Evolutionary conservation across 2,329 filamentous ascomycete species (phyloP).

Genomic region (Pseudocercospora fijiensis): DNA sequence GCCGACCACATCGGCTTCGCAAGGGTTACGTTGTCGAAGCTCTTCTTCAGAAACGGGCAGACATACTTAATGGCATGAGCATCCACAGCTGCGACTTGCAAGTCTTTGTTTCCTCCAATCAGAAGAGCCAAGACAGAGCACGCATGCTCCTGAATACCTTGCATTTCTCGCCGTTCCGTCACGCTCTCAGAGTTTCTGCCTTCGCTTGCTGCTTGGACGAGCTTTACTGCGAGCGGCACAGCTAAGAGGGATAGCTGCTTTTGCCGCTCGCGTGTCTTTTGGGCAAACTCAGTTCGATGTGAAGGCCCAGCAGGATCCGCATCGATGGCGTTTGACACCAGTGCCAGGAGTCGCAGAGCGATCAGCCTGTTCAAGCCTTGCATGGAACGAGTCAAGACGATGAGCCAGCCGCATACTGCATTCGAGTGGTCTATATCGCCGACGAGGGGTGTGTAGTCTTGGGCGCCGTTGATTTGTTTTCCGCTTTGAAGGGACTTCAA

Average conservation of each 20-base stretch:
- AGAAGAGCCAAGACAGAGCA: slow-evolving; percentile 75
- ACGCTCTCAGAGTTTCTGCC: slow-evolving; percentile 13
- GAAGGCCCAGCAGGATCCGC: slow-evolving; percentile 39
- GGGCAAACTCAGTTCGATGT: slow-evolving; percentile 30
- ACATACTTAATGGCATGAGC: slow-evolving; percentile 62
- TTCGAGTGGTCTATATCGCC: slow-evolving; percentile 46
- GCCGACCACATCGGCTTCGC: slow-evolving; percentile 57
- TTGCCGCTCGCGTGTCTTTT: slow-evolving; percentile 42
- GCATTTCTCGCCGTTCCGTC: slow-evolving; percentile 40
- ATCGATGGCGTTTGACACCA: slow-evolving; percentile 39
- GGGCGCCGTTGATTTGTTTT: slow-evolving; percentile 17
- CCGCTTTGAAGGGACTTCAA: slow-evolving; percentile 38
- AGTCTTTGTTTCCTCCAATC: slow-evolving; percentile 71
- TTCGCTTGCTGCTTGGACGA: slow-evolving; percentile 44
- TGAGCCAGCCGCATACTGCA: slow-evolving; percentile 50
- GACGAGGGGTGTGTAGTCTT: slow-evolving; percentile 16
- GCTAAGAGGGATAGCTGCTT: slow-evolving; percentile 48
- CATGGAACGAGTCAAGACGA: slow-evolving; percentile 46
- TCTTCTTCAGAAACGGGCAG: slow-evolving; percentile 63
- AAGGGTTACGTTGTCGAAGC: slow-evolving; percentile 60
- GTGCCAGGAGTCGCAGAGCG: slow-evolving; percentile 44
- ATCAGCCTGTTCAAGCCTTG: slow-evolving; percentile 44
- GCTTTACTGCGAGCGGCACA: slow-evolving; percentile 50
- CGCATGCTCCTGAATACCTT: slow-evolving; percentile 64
- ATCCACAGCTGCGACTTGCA: slow-evolving; percentile 82